Evolutionary conservation across 192 early-diverging fungal genomes (phyloP).

Genomic region (Coemansia sp.): DNA sequence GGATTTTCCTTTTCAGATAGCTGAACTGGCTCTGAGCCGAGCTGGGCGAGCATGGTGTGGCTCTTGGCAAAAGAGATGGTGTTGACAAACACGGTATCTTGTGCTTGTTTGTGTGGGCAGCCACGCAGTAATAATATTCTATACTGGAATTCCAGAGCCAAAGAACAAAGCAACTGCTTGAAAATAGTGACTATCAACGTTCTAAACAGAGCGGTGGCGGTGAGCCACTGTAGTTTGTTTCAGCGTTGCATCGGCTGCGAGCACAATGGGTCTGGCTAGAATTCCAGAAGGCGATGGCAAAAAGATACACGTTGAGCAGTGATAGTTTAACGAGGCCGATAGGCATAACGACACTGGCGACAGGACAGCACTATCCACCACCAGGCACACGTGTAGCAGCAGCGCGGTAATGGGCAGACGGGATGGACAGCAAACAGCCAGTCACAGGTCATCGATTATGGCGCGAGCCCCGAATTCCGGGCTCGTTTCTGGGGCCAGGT

Average conservation of each 20-base stretch:
- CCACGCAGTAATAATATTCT: slow-evolving; percentile 19
- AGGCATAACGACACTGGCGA: neutral
- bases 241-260: neutral
- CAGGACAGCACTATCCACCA: neutral
- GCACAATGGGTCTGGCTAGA: neutral
- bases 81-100: neutral
- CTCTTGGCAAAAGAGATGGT: neutral
- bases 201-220: slow-evolving; percentile 8
- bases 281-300: slow-evolving; percentile 9
- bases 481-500: neutral
- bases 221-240: slow-evolving; percentile 1
- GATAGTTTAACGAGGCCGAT: neutral
- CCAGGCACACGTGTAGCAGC: slow-evolving; percentile 7
- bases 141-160: slow-evolving; percentile 8
- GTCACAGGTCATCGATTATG: slow-evolving; percentile 9
- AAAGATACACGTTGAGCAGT: neutral
- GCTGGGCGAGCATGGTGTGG: neutral
- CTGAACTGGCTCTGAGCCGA: neutral
- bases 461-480: slow-evolving; percentile 6
- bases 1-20: neutral
- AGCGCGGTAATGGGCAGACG: neutral
- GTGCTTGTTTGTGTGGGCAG: slow-evolving; percentile 1
- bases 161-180: slow-evolving; percentile 6
- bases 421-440: slow-evolving; percentile 3
- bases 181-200: neutral